Evolutionary conservation across 1,139 yeast species (phyloP).

Genomic region (Geotrichum klebahnii): DNA sequence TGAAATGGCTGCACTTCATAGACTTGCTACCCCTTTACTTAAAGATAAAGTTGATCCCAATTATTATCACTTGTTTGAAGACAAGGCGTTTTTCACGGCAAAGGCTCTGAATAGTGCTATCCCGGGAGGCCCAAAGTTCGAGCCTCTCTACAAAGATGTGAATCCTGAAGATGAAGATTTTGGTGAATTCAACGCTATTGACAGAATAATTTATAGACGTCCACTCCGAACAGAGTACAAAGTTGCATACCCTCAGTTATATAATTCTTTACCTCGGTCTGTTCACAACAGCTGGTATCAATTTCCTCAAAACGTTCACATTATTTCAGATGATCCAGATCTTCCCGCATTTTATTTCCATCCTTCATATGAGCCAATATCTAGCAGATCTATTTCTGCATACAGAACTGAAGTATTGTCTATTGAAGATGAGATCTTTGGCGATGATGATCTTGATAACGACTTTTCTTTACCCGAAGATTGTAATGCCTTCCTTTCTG

Average conservation of each 20-base stretch:
- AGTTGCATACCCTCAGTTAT: conserved; percentile 81
- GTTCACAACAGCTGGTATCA: conserved; percentile 61
- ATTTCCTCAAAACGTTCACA: conserved; percentile 52
- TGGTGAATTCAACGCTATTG: conserved; percentile 86
- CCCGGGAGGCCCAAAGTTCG: conserved; percentile 96
- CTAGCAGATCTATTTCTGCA: conserved; percentile 39
- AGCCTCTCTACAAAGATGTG: conserved; percentile 70
- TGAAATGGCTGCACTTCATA: conserved; percentile 62
- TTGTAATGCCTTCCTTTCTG: conserved; percentile 49
- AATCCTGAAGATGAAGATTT: conserved; percentile 70
- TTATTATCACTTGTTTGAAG: conserved; percentile 66
- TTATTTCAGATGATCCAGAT: conserved; percentile 49
- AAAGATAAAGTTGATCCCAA: conserved; percentile 55
- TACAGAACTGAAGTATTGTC: conserved; percentile 28
- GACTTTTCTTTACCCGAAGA: conserved; percentile 40
- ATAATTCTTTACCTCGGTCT: conserved; percentile 70
- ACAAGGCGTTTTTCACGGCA: conserved; percentile 77
- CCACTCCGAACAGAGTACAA: conserved; percentile 77
- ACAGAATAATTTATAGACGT: conserved; percentile 73
- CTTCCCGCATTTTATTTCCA: conserved; percentile 56
- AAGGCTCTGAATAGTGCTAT: conserved; percentile 81
- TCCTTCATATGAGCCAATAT: conserved; percentile 54
- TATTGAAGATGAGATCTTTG: conserved; percentile 28
- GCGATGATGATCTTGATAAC: conserved; percentile 36
- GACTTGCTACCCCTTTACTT: conserved; percentile 65